Conservation (phyloP, 768 basidiomycete species). For the Lactarius hatsudake region DNA sequence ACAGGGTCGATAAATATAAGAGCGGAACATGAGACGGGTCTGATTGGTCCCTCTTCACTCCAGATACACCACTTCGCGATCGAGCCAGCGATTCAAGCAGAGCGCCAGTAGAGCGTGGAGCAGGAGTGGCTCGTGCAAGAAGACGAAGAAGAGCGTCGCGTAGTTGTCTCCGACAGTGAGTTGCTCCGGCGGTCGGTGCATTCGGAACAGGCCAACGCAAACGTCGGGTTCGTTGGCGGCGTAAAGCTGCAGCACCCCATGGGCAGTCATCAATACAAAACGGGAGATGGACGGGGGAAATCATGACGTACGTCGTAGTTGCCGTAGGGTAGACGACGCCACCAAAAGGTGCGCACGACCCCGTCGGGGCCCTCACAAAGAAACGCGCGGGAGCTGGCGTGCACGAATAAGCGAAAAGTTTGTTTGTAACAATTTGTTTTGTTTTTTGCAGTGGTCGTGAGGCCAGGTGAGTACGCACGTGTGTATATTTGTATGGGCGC, state of each 20-base stretch:
- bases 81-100: slow-evolving; percentile 74
- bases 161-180: slow-evolving; percentile 63
- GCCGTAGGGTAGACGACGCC: slow-evolving; percentile 2
- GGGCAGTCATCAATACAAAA: no score
- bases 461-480: not conserved
- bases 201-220: slow-evolving; percentile 58
- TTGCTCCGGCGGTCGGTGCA: slow-evolving; percentile 43
- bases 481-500: no score
- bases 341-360: slow-evolving; percentile 14
- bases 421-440: no score
- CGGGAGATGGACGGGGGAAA: no score
- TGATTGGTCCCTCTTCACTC: slow-evolving; percentile 28
- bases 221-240: slow-evolving; percentile 21
- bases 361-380: slow-evolving; percentile 15
- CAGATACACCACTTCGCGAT: slow-evolving; percentile 47
- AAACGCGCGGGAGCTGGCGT: slow-evolving; percentile 15
- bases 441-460: not conserved
- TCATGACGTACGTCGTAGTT: slow-evolving; percentile 11
- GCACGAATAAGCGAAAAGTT: not conserved
- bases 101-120: slow-evolving; percentile 63
- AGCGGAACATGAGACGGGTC: not conserved
- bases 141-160: slow-evolving; percentile 61
- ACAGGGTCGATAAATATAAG: not conserved
- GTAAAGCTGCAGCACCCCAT: slow-evolving; percentile 8
- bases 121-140: slow-evolving; percentile 57